These are phyloP conservation scores for Populus hybrid DNA, from an alignment of 441 rosid species.

Conservation along the genomic window DNA sequence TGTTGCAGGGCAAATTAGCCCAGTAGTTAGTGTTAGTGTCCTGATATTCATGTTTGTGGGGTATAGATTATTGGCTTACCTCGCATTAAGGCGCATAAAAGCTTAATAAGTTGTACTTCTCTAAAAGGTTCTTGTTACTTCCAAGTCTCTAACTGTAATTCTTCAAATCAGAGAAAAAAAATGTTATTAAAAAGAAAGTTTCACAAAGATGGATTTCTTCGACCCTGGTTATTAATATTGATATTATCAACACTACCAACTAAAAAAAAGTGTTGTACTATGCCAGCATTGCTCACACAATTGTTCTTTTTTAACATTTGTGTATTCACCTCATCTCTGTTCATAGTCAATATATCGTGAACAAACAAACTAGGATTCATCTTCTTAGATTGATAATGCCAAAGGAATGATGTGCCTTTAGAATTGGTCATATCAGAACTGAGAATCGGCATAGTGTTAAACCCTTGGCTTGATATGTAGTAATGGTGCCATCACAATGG, in stretches of 20 bases:
- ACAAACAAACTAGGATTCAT: background rate
- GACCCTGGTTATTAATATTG: background rate
- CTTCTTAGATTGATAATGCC: background rate
- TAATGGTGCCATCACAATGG: background rate
- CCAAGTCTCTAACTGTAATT: constrained; percentile 25
- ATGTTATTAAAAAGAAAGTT: background rate
- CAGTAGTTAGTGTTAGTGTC: constrained; percentile 37
- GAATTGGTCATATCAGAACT: background rate
- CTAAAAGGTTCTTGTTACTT: background rate
- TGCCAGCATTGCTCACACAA: too few relatives aligned
- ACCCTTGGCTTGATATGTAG: background rate
- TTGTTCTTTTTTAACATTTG: too few relatives aligned
- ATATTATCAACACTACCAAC: too few relatives aligned
- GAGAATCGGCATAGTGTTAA: background rate
- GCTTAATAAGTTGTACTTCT: constrained; percentile 13
- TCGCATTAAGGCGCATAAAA: constrained; percentile 63
- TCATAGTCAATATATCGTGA: too few relatives aligned
- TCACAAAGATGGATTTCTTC: background rate
- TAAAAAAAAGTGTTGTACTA: too few relatives aligned
- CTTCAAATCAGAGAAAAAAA: constrained; percentile 6
- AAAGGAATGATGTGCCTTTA: background rate
- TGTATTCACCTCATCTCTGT: too few relatives aligned
- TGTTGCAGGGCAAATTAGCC: constrained; percentile 55
- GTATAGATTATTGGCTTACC: constrained; percentile 74
- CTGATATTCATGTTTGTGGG: constrained; percentile 72